Evolutionary conservation across 495 filamentous ascomycete genomes (phyloP).

Genomic region (Penicillium alfredii): DNA sequence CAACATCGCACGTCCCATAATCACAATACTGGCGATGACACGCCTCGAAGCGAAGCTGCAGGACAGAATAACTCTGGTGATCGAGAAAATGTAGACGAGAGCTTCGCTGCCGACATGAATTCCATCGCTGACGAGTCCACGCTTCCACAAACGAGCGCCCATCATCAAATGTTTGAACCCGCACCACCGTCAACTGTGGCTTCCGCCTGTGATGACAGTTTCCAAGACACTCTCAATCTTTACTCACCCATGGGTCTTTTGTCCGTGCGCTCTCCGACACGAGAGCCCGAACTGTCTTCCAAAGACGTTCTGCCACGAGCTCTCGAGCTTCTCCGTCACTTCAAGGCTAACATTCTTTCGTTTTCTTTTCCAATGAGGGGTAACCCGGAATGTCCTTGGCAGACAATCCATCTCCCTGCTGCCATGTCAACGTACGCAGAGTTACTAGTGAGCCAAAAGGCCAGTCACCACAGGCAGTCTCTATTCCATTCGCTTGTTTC

Average conservation of each 20-base stretch:
- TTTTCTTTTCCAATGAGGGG: slow-evolving; percentile 1
- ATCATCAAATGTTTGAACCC: too few relatives aligned
- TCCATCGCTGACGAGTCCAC: too few relatives aligned
- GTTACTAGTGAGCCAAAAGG: neutral
- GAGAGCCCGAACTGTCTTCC: too few relatives aligned
- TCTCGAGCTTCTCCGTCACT: slow-evolving; percentile 4
- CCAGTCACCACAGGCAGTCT: slow-evolving; percentile 3
- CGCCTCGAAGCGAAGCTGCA: neutral
- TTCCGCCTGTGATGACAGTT: too few relatives aligned
- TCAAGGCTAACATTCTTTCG: neutral
- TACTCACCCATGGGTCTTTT: too few relatives aligned
- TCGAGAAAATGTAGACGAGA: neutral
- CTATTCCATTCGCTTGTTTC: slow-evolving; percentile 9
- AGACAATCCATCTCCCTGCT: slow-evolving; percentile 8
- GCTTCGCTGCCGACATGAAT: too few relatives aligned
- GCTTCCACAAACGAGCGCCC: too few relatives aligned
- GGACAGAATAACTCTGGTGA: neutral
- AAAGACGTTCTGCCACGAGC: slow-evolving; percentile 1
- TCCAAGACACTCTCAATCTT: too few relatives aligned
- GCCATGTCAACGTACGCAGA: slow-evolving; percentile 7
- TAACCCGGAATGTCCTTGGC: slow-evolving; percentile 7
- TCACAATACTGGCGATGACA: neutral
- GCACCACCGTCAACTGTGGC: too few relatives aligned
- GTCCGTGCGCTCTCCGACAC: neutral
- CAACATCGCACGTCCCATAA: neutral